Conservation (phyloP, 2,329 filamentous ascomycete genomes). For the Penicillium sp. region DNA sequence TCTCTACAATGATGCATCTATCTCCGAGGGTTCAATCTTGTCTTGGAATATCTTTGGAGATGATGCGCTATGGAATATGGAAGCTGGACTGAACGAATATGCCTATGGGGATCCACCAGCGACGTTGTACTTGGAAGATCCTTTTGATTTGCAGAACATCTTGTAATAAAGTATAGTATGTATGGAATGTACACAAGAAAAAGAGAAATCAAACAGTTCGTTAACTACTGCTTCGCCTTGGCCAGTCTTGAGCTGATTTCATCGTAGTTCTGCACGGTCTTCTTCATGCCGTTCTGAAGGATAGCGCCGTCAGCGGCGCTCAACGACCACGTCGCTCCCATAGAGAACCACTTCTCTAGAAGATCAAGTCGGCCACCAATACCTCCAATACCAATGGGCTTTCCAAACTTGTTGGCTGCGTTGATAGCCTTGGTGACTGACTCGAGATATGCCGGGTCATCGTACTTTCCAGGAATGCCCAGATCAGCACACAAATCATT, state of each 20-base stretch:
- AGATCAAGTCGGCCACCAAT: slow-evolving; percentile 46
- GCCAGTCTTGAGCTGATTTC: slow-evolving; percentile 30
- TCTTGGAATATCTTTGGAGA: slow-evolving; percentile 25
- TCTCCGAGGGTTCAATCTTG: slow-evolving; percentile 15
- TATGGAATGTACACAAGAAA: background rate
- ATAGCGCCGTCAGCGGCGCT: slow-evolving; percentile 43
- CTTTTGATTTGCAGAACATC: slow-evolving; percentile 14
- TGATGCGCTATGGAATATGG: slow-evolving; percentile 29
- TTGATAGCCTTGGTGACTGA: slow-evolving; percentile 38
- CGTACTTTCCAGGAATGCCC: slow-evolving; percentile 49
- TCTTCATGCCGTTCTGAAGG: slow-evolving; percentile 43
- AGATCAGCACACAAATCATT: slow-evolving; percentile 52
- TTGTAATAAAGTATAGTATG: background rate
- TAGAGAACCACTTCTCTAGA: slow-evolving; percentile 41
- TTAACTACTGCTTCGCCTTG: slow-evolving; percentile 13
- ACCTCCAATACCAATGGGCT: slow-evolving; percentile 38
- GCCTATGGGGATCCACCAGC: slow-evolving; percentile 32
- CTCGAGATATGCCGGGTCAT: slow-evolving; percentile 37
- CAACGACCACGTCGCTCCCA: slow-evolving; percentile 47
- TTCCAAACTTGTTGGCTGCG: slow-evolving; percentile 18
- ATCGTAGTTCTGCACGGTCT: slow-evolving; percentile 36
- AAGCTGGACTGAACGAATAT: slow-evolving; percentile 40
- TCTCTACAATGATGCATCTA: background rate
- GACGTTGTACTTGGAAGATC: slow-evolving; percentile 16
- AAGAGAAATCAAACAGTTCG: background rate